phyloP scores from a whole-genome alignment of 495 filamentous ascomycete species.

The Penicillium canescens region DNA sequence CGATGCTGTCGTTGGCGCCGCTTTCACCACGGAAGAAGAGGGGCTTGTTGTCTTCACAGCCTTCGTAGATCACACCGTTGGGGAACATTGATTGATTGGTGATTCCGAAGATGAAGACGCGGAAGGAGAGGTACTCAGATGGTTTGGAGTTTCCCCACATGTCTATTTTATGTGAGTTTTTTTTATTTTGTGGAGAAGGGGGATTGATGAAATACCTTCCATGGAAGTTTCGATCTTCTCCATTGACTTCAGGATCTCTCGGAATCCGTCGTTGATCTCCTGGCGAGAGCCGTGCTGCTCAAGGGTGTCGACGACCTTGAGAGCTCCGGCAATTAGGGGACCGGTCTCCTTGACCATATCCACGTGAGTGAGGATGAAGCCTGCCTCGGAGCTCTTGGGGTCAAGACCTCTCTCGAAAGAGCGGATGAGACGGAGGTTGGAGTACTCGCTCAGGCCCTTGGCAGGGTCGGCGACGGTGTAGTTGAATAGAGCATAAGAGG shows the following conservation, averaged over 20 bases:
- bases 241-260: slow-evolving; percentile 61
- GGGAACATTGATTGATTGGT: slow-evolving; percentile 90
- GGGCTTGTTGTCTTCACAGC: slow-evolving; percentile 66
- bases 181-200: neutral
- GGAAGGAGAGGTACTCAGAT: slow-evolving; percentile 74
- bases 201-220: slow-evolving; percentile 57
- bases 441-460: slow-evolving; percentile 62
- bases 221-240: slow-evolving; percentile 72
- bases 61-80: slow-evolving; percentile 83
- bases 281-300: slow-evolving; percentile 45
- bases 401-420: slow-evolving; percentile 88
- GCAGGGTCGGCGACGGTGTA: slow-evolving; percentile 69
- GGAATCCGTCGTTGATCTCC: slow-evolving; percentile 63
- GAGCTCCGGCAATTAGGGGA: slow-evolving; percentile 65
- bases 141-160: slow-evolving; percentile 90
- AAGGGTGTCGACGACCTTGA: slow-evolving; percentile 63
- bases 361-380: slow-evolving; percentile 81
- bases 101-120: slow-evolving; percentile 94
- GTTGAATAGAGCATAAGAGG: slow-evolving; percentile 89
- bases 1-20: slow-evolving; percentile 86
- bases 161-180: slow-evolving; percentile 36
- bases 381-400: slow-evolving; percentile 83
- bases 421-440: slow-evolving; percentile 81
- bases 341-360: slow-evolving; percentile 83
- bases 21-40: slow-evolving; percentile 81